Base-by-base conservation (phyloP, 2,329 filamentous ascomycete genomes). In the Talaromyces sp. region DNA sequence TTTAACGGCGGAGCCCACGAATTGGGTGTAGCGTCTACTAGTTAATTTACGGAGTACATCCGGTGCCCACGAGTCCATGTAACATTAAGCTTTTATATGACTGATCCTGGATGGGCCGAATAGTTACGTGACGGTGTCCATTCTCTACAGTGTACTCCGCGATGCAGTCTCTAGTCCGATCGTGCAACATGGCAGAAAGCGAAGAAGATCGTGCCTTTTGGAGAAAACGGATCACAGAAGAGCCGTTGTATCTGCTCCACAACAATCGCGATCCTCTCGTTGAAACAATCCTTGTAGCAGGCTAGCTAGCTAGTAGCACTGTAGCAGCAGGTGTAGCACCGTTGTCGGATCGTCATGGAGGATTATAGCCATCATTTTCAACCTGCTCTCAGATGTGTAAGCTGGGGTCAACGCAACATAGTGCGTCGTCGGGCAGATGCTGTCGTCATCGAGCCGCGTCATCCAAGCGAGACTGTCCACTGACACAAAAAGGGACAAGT, bases 391-490 rank as follows among this genome's bases (percentile, higher is more conserved):
- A n/a, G 44, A 50, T 9, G 46, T 50, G 25, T 52, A n/a, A 31
- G 14, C 2, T 18, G 48, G 12, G 28, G 28, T 21, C 46, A 31
- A n/a, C 46, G 25, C 44, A 48, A 48, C 12, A 4, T 21, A 28
- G 44, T 50, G 46, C 46, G 46, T 50, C n/a, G 28, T 48, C 25
- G 8, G 46, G 46, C 46, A 48, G 44, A 28, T 33, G 48, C 9
- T 33, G 50, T 48, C 54, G 54, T 62, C 60, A 52, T 50, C 60
- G 42, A 58, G 55, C 55, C 54, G 61, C 61, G 61, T 62, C 61
- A 58, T 62, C 61, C 31, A 31, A 18, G 7, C 16, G 12, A 35
- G 12, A 28, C 48, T 25, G 46, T 31, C 46, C 46, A 52, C 48
- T 59, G 28, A 31, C 28, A 31, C 4, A 35, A 21, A n/a, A 16